phyloP scores from a whole-genome alignment of 73 alveolate species.

The Halteria grandinella region DNA sequence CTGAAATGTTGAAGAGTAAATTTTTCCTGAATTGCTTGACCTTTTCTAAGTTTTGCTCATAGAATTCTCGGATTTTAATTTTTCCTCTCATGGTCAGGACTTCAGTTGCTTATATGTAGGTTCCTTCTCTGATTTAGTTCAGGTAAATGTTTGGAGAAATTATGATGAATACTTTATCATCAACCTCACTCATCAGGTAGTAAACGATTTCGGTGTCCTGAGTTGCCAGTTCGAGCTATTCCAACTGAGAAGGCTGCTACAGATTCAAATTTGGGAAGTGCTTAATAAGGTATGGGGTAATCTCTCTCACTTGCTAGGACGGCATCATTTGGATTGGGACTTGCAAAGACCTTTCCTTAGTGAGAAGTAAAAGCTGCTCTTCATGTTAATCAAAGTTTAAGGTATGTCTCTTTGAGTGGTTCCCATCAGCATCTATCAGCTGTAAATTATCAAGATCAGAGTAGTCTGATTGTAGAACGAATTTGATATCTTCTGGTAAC shows the following conservation, averaged over 20 bases:
- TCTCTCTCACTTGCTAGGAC: neutral
- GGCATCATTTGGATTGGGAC: neutral
- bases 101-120: neutral
- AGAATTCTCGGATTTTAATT: neutral
- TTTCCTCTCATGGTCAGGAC: neutral
- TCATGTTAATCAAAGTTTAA: neutral
- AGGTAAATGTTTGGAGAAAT: neutral
- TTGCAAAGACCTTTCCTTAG: neutral
- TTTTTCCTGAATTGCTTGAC: neutral
- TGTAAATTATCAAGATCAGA: neutral
- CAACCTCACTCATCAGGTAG: neutral
- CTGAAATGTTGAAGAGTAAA: neutral
- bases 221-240: neutral
- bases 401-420: neutral
- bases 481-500: neutral
- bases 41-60: neutral
- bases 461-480: neutral
- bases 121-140: neutral
- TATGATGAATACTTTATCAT: neutral
- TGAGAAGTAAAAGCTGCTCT: neutral
- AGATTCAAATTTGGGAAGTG: neutral
- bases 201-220: neutral
- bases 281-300: neutral
- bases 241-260: no score
- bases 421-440: neutral